A percentile compares a stretch with the other conserved stretches of the same genome.
These are phyloP conservation scores for Nakazawaea populi DNA, from an alignment of 805 yeast genomes.

Conservation along the genomic window DNA sequence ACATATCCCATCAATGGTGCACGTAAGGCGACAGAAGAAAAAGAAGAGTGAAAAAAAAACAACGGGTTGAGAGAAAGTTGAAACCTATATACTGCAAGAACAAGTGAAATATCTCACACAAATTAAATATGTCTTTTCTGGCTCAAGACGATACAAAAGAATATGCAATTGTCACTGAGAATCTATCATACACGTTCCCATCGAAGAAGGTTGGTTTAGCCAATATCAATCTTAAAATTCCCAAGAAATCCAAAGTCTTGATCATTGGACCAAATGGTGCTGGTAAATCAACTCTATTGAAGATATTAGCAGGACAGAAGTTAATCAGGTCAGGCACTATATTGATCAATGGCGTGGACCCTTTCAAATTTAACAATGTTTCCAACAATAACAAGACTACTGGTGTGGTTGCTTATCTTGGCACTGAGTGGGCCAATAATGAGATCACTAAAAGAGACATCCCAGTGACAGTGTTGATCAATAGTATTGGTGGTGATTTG, in stretches of 20 bases:
- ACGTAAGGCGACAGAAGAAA: too few relatives aligned
- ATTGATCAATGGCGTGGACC: conserved; percentile 76
- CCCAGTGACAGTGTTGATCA: conserved; percentile 72
- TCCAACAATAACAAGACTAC: conserved; percentile 10
- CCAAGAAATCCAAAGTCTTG: conserved; percentile 69
- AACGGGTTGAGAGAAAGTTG: too few relatives aligned
- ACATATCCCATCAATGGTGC: too few relatives aligned
- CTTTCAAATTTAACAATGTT: conserved; percentile 42
- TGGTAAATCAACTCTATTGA: conserved; percentile 86
- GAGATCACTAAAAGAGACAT: conserved; percentile 87
- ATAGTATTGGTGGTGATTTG: conserved; percentile 74
- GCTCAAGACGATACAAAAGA: not conserved
- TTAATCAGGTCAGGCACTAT: conserved; percentile 70
- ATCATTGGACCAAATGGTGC: conserved; percentile 96
- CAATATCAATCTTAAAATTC: conserved; percentile 54
- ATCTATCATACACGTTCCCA: conserved; percentile 67
- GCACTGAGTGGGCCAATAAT: conserved; percentile 97
- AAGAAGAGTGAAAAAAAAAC: too few relatives aligned
- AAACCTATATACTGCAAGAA: too few relatives aligned
- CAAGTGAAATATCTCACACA: too few relatives aligned
- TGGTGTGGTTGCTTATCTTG: conserved; percentile 60
- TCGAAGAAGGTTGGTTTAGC: conserved; percentile 59
- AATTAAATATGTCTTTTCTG: not conserved
- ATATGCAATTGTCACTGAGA: conserved; percentile 53
- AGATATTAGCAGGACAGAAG: conserved; percentile 86